Percentiles rank a stretch among this genome's conserved stretches.
phyloP scores from a whole-genome alignment of 371 early-diverging fungal species.

The Encephalitozoon cuniculi region DNA sequence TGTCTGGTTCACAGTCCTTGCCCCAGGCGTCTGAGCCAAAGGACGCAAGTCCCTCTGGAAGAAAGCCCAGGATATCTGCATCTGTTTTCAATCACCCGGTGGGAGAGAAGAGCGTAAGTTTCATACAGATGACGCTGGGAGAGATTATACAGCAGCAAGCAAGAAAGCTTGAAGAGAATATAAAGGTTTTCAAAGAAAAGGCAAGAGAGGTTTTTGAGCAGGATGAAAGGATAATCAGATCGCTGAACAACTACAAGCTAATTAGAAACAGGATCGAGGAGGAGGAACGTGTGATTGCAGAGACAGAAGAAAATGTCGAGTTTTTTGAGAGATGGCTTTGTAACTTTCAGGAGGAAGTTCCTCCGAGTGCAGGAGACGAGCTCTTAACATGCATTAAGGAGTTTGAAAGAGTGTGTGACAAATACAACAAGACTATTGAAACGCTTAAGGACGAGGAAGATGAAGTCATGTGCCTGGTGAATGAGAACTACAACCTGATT shows the following conservation, averaged over 20 bases:
- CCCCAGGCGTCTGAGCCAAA: neutral
- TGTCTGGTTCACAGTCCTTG: neutral
- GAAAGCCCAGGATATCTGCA: neutral
- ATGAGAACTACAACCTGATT: slow-evolving; percentile 52
- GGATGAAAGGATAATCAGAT: slow-evolving; percentile 50
- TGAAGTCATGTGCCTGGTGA: slow-evolving; percentile 52
- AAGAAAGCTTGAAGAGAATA: slow-evolving; percentile 49
- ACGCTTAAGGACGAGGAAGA: slow-evolving; percentile 50
- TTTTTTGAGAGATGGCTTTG: slow-evolving; percentile 35
- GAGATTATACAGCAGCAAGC: slow-evolving; percentile 47
- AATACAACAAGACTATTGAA: slow-evolving; percentile 42
- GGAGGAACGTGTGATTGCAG: slow-evolving; percentile 37
- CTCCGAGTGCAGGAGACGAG: slow-evolving; percentile 1
- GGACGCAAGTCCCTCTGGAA: neutral
- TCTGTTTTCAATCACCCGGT: neutral
- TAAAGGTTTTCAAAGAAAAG: slow-evolving; percentile 42
- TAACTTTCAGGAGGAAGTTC: slow-evolving; percentile 4
- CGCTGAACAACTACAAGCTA: slow-evolving; percentile 40
- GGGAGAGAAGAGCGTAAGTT: slow-evolving; percentile 5
- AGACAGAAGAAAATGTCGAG: slow-evolving; percentile 47
- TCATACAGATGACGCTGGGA: slow-evolving; percentile 37
- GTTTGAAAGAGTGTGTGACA: slow-evolving; percentile 49
- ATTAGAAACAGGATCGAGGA: slow-evolving; percentile 32
- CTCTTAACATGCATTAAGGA: slow-evolving; percentile 24
- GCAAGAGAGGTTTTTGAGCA: slow-evolving; percentile 46